These are phyloP conservation scores for Fusarium nematophilum DNA, from an alignment of 2,329 filamentous ascomycete genomes.

Conservation along the genomic window DNA sequence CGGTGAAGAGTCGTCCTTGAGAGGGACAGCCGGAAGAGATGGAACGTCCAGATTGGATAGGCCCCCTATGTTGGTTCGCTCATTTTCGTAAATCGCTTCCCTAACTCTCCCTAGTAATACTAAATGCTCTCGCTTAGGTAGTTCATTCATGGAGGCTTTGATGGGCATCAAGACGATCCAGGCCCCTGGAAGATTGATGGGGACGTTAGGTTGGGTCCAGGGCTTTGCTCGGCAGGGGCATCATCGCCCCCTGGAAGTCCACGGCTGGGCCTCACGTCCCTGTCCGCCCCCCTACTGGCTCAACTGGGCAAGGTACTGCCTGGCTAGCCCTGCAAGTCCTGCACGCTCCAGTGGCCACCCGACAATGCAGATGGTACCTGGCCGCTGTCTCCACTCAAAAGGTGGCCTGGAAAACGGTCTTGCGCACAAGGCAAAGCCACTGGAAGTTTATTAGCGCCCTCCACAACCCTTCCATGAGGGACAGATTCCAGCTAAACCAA, in stretches of 20 bases:
- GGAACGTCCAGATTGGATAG: background rate
- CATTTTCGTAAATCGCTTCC: constrained; percentile 13
- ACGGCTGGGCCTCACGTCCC: constrained; percentile 14
- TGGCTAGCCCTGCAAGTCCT: constrained; percentile 5
- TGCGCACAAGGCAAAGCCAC: constrained; percentile 29
- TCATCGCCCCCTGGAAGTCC: constrained; percentile 5
- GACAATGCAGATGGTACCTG: constrained; percentile 29
- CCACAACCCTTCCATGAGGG: constrained; percentile 35
- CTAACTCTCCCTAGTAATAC: background rate
- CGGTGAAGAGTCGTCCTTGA: constrained; percentile 1
- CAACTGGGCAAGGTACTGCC: constrained; percentile 30
- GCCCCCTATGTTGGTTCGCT: too few relatives aligned
- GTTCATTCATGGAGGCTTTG: constrained; percentile 6
- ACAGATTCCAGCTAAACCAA: constrained; percentile 17
- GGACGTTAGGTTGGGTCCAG: constrained; percentile 6
- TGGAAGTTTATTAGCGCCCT: constrained; percentile 38
- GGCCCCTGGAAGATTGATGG: constrained; percentile 11
- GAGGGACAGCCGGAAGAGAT: background rate
- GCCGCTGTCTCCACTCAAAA: constrained; percentile 19
- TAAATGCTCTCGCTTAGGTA: constrained; percentile 20
- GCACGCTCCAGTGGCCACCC: constrained; percentile 13
- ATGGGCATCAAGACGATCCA: constrained; percentile 8
- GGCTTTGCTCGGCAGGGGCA: constrained; percentile 5
- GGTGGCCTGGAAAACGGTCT: constrained; percentile 29
- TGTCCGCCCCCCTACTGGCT: constrained; percentile 16